Evolutionary conservation across 768 basidiomycete genomes (phyloP).

Genomic region (Tricholoma terreum): DNA sequence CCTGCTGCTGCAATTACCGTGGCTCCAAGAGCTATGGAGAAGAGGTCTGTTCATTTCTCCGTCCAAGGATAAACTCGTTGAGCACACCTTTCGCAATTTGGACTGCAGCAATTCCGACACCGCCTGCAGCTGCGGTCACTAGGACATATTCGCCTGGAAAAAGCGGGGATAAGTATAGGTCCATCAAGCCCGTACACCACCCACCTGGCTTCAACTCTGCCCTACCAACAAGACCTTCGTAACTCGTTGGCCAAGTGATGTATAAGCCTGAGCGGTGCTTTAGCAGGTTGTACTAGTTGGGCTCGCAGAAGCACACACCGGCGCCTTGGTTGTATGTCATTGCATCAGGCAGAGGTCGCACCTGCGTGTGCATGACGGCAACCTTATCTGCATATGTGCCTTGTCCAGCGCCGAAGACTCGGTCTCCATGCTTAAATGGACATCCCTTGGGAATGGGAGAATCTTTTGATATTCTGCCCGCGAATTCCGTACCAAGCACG

Average conservation of each 20-base stretch:
- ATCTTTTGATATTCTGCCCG: slow-evolving; percentile 65
- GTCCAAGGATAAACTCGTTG: background rate
- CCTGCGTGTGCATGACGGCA: slow-evolving; percentile 43
- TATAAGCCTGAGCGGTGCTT: slow-evolving; percentile 52
- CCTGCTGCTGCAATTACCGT: slow-evolving; percentile 94
- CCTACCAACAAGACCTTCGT: slow-evolving; percentile 85
- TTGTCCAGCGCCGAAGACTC: slow-evolving; percentile 81
- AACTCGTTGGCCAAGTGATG: slow-evolving; percentile 92
- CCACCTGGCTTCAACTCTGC: slow-evolving; percentile 75
- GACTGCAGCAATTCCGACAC: slow-evolving; percentile 88
- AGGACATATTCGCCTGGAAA: slow-evolving; percentile 82
- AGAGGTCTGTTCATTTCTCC: background rate
- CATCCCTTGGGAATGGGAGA: slow-evolving; percentile 82
- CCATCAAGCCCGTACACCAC: slow-evolving; percentile 9
- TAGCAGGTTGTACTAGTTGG: background rate
- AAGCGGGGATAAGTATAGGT: background rate
- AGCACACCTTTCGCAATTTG: slow-evolving; percentile 85
- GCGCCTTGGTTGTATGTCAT: slow-evolving; percentile 86
- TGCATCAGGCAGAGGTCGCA: slow-evolving; percentile 69
- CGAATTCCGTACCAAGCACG: slow-evolving; percentile 80
- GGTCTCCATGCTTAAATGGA: slow-evolving; percentile 74
- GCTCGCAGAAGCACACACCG: slow-evolving; percentile 40
- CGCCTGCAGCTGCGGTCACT: slow-evolving; percentile 94
- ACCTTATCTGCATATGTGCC: slow-evolving; percentile 82
- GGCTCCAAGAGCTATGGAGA: slow-evolving; percentile 69